These are phyloP conservation scores for Mrakia hoshinonis DNA, from an alignment of 768 basidiomycete species.

Conservation along the genomic window DNA sequence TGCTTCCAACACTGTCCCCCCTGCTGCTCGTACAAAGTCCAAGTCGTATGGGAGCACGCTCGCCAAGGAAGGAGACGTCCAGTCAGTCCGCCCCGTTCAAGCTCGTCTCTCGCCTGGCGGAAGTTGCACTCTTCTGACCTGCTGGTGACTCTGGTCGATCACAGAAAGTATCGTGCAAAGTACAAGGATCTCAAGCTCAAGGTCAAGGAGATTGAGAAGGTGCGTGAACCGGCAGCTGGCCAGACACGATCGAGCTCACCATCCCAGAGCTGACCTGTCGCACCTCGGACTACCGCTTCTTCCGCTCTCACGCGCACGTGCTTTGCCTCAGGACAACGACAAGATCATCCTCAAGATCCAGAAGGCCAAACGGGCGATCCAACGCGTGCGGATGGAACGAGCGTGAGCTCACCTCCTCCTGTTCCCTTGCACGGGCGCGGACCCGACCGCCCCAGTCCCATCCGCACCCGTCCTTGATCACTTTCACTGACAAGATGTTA, in stretches of 20 bases:
- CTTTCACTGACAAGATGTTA: not conserved
- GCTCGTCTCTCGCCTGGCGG: not conserved
- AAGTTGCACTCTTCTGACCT: not conserved
- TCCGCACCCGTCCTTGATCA: not conserved
- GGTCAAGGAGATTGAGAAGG: conserved; percentile 75
- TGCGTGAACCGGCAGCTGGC: conserved; percentile 43
- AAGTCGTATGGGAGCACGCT: conserved; percentile 14
- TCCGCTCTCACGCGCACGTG: not conserved
- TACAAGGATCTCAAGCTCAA: conserved; percentile 82
- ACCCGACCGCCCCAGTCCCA: not conserved
- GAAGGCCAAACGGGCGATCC: conserved; percentile 69
- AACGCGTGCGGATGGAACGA: conserved; percentile 77
- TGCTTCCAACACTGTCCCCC: not conserved
- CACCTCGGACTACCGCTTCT: not conserved
- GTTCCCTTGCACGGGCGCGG: too few species aligned
- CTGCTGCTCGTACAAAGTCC: conserved; percentile 9
- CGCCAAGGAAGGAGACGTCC: conserved; percentile 20
- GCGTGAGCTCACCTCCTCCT: conserved; percentile 51
- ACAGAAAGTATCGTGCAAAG: conserved; percentile 66
- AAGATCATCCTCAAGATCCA: conserved; percentile 73
- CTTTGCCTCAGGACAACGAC: conserved; percentile 63
- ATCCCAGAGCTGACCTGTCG: not conserved
- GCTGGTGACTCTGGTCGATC: too few species aligned
- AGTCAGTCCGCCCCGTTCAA: not conserved
- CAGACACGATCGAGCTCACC: too few species aligned